Conservation (phyloP, 768 basidiomycete genomes). For the Crucibulum laeve region DNA sequence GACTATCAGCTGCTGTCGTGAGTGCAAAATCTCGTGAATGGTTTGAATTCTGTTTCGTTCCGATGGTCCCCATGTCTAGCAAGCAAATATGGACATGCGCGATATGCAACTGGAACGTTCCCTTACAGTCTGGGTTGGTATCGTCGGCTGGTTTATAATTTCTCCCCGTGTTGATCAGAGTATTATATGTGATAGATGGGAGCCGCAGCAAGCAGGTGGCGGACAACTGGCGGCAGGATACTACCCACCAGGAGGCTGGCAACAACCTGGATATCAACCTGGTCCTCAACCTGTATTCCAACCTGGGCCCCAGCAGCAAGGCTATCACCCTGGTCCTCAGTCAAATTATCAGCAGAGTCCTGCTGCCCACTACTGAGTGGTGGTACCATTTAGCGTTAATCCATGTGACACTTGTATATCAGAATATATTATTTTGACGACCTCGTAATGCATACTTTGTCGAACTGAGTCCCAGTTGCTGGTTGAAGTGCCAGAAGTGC, state of each 20-base stretch:
- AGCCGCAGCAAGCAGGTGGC: slow-evolving; percentile 11
- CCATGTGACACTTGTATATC: too few relatives aligned
- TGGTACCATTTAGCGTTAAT: too few relatives aligned
- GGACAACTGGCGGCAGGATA: slow-evolving; percentile 7
- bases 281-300: slow-evolving; percentile 14
- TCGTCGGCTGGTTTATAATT: neutral
- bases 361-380: neutral
- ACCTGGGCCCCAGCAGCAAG: slow-evolving; percentile 4
- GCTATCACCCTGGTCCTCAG: neutral
- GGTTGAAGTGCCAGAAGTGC: too few relatives aligned
- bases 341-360: too few relatives aligned
- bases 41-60: slow-evolving; percentile 68
- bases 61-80: slow-evolving; percentile 55
- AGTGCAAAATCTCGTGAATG: slow-evolving; percentile 56
- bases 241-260: slow-evolving; percentile 2
- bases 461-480: too few relatives aligned
- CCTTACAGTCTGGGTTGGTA: slow-evolving; percentile 44
- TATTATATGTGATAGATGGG: slow-evolving; percentile 14
- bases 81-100: slow-evolving; percentile 62
- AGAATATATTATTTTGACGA: too few relatives aligned
- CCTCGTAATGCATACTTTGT: neutral
- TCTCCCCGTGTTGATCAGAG: neutral
- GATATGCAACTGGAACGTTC: slow-evolving; percentile 59
- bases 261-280: neutral
- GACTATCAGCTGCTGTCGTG: slow-evolving; percentile 39